phyloP scores from a whole-genome alignment of 257 asterid species.

The Capsicum rhomboideum region DNA sequence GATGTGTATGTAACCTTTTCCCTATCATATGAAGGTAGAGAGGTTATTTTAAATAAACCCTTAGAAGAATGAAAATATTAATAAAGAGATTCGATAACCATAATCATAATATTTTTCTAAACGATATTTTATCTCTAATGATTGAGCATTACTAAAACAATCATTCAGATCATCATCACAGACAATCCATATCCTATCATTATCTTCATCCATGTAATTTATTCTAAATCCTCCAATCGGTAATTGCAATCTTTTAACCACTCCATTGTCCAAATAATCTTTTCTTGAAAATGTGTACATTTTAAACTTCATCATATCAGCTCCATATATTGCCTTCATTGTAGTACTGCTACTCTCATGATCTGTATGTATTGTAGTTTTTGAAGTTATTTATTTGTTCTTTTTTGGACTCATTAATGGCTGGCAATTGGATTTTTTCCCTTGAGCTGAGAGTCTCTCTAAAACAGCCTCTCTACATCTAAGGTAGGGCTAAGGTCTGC shows the following conservation, averaged over 20 bases:
- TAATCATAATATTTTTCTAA: too few relatives aligned
- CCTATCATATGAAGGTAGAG: too few relatives aligned
- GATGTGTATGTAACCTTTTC: too few relatives aligned
- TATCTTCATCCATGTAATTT: constrained; percentile 1
- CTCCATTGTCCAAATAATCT: not conserved
- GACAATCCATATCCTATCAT: constrained; percentile 2
- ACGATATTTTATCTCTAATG: not conserved
- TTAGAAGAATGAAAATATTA: too few relatives aligned
- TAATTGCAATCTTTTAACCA: not conserved
- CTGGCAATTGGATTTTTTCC: too few relatives aligned
- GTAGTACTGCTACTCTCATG: not conserved
- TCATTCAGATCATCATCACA: not conserved
- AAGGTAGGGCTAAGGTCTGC: too few relatives aligned
- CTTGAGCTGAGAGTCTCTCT: too few relatives aligned
- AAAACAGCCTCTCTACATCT: too few relatives aligned
- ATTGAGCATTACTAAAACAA: not conserved
- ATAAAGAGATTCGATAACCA: too few relatives aligned
- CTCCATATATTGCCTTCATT: constrained; percentile 3
- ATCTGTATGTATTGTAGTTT: not conserved
- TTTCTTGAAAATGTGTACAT: not conserved
- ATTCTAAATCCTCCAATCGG: not conserved
- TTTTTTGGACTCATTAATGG: not conserved
- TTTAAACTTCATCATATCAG: not conserved
- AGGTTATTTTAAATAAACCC: too few relatives aligned
- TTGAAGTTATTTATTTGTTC: not conserved